phyloP scores from a whole-genome alignment of 148 eudicot species.

The Amaranthus palmeri region DNA sequence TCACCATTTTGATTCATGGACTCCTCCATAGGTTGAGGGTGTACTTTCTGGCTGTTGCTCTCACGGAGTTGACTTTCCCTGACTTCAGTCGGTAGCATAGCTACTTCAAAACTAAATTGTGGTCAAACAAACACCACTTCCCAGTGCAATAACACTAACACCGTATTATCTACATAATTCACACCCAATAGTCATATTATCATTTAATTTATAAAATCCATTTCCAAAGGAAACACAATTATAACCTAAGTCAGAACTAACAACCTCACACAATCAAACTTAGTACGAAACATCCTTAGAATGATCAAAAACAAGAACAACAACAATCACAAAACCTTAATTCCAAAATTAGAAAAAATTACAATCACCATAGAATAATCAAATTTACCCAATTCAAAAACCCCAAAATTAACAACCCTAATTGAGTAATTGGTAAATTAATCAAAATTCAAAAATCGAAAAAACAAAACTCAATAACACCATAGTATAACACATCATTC shows the following conservation, averaged over 20 bases:
- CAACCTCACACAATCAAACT: neutral
- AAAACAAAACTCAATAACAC: no score
- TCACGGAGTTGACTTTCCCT: slow-evolving; percentile 80
- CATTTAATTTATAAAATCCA: neutral
- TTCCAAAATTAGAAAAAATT: no score
- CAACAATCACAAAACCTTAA: no score
- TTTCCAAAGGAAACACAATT: neutral
- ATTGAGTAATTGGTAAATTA: no score
- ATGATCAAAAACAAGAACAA: neutral
- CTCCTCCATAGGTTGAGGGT: slow-evolving; percentile 99
- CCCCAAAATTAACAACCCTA: no score
- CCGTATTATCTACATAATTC: slow-evolving; percentile 27
- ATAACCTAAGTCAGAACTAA: neutral
- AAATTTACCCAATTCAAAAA: no score
- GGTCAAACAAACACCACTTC: slow-evolving; percentile 23
- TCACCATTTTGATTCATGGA: slow-evolving; percentile 64
- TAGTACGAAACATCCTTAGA: neutral
- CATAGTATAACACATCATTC: no score
- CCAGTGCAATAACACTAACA: slow-evolving; percentile 21
- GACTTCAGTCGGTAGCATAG: slow-evolving; percentile 89
- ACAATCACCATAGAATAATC: no score
- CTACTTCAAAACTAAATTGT: slow-evolving; percentile 37
- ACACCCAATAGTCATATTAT: neutral
- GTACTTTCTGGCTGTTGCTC: slow-evolving; percentile 90
- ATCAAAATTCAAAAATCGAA: no score